phyloP scores from a whole-genome alignment of 257 asterid species.

The Jacaranda copaia region DNA sequence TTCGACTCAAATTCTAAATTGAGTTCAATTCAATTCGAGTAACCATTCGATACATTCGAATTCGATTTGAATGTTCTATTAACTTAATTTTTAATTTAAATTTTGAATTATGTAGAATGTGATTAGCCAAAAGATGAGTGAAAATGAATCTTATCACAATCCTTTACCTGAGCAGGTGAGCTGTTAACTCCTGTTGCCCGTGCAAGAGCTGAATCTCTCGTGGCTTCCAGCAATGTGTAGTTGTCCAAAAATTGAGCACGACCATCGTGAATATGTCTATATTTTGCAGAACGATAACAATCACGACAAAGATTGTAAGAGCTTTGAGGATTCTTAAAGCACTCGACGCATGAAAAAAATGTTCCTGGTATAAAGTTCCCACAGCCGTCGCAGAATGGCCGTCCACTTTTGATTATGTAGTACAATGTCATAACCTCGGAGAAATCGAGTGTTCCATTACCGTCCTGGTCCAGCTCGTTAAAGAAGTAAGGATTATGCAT shows the following conservation, averaged over 20 bases:
- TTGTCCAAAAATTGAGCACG: constrained; percentile 33
- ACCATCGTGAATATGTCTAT: constrained; percentile 22
- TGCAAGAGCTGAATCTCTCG: constrained; percentile 1
- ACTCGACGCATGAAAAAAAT: constrained; percentile 32
- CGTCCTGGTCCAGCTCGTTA: constrained; percentile 14
- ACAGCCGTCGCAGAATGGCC: constrained; percentile 35
- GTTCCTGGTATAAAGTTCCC: constrained; percentile 30
- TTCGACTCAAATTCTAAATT: too few relatives aligned
- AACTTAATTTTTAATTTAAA: too few relatives aligned
- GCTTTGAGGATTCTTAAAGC: background rate
- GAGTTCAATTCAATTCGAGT: too few relatives aligned
- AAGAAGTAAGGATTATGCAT: constrained; percentile 32
- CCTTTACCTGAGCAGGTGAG: background rate
- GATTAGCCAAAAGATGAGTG: background rate
- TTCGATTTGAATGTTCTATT: too few relatives aligned
- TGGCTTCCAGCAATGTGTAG: constrained; percentile 28
- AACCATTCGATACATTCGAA: too few relatives aligned
- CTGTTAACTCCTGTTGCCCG: background rate
- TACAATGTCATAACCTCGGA: constrained; percentile 32
- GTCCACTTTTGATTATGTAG: constrained; percentile 30
- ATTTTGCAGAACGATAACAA: constrained; percentile 22
- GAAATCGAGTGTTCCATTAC: constrained; percentile 32
- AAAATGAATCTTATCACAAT: too few relatives aligned
- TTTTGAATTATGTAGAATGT: too few relatives aligned
- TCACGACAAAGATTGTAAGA: constrained; percentile 23